Conservation (phyloP, 2,329 filamentous ascomycete genomes). For the Trichoderma lentiforme region DNA sequence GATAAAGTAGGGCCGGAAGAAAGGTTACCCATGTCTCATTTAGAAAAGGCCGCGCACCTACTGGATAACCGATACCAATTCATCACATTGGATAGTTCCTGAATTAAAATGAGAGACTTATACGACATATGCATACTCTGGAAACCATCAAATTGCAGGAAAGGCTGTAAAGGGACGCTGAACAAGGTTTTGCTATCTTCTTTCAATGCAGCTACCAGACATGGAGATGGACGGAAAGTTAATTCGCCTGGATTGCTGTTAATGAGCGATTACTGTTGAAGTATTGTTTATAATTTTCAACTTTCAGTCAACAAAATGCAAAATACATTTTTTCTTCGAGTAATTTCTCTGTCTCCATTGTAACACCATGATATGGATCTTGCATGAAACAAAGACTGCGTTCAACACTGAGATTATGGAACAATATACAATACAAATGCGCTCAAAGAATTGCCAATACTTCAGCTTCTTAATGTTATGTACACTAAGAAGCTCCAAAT, state of each 20-base stretch:
- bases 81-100: neutral
- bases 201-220: neutral
- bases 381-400: neutral
- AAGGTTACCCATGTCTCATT: neutral
- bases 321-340: neutral
- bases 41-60: neutral
- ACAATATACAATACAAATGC: neutral
- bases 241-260: neutral
- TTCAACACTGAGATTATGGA: neutral
- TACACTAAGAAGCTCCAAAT: neutral
- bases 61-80: neutral
- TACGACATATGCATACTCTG: neutral
- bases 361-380: neutral
- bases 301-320: neutral
- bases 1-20: neutral
- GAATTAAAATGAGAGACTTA: neutral
- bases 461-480: neutral
- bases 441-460: neutral
- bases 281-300: neutral
- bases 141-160: neutral
- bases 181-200: neutral
- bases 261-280: neutral
- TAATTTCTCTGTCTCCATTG: neutral
- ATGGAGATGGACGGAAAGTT: neutral
- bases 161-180: neutral